phyloP scores from a whole-genome alignment of 805 yeast species.

The Saturnispora besseyi region DNA sequence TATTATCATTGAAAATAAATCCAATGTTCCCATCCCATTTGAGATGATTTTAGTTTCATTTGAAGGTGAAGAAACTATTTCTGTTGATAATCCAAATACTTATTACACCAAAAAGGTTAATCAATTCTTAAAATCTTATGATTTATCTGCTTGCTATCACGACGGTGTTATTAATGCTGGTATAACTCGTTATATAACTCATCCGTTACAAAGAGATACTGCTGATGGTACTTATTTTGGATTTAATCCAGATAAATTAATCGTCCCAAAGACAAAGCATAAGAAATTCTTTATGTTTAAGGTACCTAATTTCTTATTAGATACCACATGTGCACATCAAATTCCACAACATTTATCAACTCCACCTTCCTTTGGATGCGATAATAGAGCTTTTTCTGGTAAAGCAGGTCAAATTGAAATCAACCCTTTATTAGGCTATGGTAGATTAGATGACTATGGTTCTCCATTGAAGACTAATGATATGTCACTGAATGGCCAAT shows the following conservation, averaged over 20 bases:
- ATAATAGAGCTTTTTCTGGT: slow-evolving; percentile 20
- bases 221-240: slow-evolving; percentile 28
- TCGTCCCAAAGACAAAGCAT: slow-evolving; percentile 39
- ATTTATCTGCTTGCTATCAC: slow-evolving; percentile 44
- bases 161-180: slow-evolving; percentile 24
- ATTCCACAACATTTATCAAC: slow-evolving; percentile 26
- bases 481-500: slow-evolving; percentile 30
- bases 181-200: neutral
- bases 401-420: slow-evolving; percentile 20
- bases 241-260: slow-evolving; percentile 35
- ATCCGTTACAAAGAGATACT: slow-evolving; percentile 11
- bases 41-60: slow-evolving; percentile 54
- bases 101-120: slow-evolving; percentile 12
- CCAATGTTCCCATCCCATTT: slow-evolving; percentile 38
- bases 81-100: slow-evolving; percentile 5
- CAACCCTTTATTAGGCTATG: slow-evolving; percentile 43
- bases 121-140: slow-evolving; percentile 40
- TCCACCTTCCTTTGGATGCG: slow-evolving; percentile 36
- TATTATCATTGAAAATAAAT: slow-evolving; percentile 34
- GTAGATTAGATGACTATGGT: slow-evolving; percentile 38
- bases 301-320: slow-evolving; percentile 44
- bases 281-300: slow-evolving; percentile 51
- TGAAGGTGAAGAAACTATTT: slow-evolving; percentile 37
- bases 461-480: slow-evolving; percentile 46
- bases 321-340: slow-evolving; percentile 40